Evolutionary conservation across 345 rosid species (phyloP), one percentile per base, ranked within the genome.

Genomic region (Turritis glabra): DNA sequence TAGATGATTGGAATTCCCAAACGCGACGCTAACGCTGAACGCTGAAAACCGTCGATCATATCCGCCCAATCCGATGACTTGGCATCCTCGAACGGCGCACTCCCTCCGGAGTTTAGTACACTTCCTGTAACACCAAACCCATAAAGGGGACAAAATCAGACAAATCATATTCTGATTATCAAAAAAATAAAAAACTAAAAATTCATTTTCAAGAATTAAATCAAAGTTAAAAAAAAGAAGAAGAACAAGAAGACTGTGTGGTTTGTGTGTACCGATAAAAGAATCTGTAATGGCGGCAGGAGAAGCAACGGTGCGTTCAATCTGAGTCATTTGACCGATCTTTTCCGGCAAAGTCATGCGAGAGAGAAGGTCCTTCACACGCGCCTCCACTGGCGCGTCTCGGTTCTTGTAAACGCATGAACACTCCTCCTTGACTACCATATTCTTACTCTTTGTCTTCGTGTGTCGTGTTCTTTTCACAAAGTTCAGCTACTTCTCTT

Each of bases 1-100:
- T 94, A 91, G 12, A 94, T 81, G 3, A 91, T 56, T 0, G 98
- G 97, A 40, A 91, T 90, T 25, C 98, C 93, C 11, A 91, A 88
- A 72, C 95, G 84, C 5, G 96, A 84, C 50, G 80, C 80, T 6
- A 89, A 84, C 30, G 95, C 93, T 29, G 81, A 78, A 18, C 77
- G 71, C 80, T 94, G 96, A 56, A 81, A 87, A 12, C 84, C 83
- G 32, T 91, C 96, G 51, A 89, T 81, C 98, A 91, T 87, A 86
- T 91, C 90, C 0, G 93, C 97, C 91, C 95, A 91, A 75, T 85
- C 93, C 13, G 91, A 71, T 0, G 96, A 72, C 69, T 66, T 57
- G 1, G 96, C 89, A 5, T 87, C 82, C 74, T 81, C 81, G 33
- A 80, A 84, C 3, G 98, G 97, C 19, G 60, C 81, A 74, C 96